Conservation (phyloP, 2,329 filamentous ascomycete species). For the Salinomyces thailandicus region DNA sequence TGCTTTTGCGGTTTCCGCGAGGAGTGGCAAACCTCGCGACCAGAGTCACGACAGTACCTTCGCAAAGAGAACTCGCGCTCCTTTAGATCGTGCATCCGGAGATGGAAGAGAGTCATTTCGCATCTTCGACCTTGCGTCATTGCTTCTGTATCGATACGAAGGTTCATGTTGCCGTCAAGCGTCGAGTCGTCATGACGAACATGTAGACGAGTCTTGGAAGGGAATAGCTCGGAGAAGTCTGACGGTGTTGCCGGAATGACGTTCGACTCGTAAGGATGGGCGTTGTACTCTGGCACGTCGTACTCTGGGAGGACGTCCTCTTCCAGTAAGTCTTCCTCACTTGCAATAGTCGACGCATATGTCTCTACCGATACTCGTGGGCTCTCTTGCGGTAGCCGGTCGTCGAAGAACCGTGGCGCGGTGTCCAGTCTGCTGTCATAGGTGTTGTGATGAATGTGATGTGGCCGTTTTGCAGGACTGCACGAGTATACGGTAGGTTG, state of each 20-base stretch:
- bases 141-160: conserved; percentile 73
- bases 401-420: conserved; percentile 12
- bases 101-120: conserved; percentile 73
- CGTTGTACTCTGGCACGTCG: conserved; percentile 50
- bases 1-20: conserved; percentile 58
- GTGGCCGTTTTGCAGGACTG: conserved; percentile 14
- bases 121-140: conserved; percentile 41
- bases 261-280: conserved; percentile 46
- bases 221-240: conserved; percentile 77
- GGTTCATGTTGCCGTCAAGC: conserved; percentile 89
- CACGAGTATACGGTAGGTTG: conserved; percentile 18
- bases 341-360: conserved; percentile 63
- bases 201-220: conserved; percentile 66
- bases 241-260: conserved; percentile 61
- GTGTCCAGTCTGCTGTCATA: conserved; percentile 14
- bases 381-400: conserved; percentile 23
- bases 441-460: conserved; percentile 19
- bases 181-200: conserved; percentile 88
- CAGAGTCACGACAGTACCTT: conserved; percentile 84
- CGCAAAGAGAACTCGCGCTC: conserved; percentile 81
- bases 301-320: conserved; percentile 35
- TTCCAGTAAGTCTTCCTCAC: conserved; percentile 45
- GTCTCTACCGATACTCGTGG: conserved; percentile 61
- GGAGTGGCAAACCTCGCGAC: conserved; percentile 82
- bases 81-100: conserved; percentile 86